Conservation (phyloP, 148 eudicot species). For the Silene latifolia region DNA sequence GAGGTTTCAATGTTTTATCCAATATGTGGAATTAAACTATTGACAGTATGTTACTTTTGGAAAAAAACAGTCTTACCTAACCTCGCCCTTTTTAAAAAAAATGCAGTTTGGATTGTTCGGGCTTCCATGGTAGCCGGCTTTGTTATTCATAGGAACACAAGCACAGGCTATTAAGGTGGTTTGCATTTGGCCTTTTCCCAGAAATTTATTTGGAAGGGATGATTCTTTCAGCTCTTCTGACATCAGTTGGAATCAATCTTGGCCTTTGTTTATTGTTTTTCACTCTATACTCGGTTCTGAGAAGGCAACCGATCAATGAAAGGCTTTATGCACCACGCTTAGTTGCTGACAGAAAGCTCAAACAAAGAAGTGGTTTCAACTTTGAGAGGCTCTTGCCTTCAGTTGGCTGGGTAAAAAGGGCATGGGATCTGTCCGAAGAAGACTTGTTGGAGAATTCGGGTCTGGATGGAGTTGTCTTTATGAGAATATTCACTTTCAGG, state of each 20-base stretch:
- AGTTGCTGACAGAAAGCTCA: constrained; percentile 50
- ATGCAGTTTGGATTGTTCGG: constrained; percentile 10
- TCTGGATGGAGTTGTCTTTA: constrained; percentile 74
- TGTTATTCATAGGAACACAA: background rate
- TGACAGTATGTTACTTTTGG: too few species aligned
- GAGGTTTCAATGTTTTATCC: too few species aligned
- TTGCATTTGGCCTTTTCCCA: constrained; percentile 4
- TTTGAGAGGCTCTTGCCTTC: constrained; percentile 57
- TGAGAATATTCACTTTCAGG: constrained; percentile 70
- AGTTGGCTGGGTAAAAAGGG: constrained; percentile 63
- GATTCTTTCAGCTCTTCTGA: constrained; percentile 80
- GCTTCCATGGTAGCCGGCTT: background rate
- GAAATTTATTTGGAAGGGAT: constrained; percentile 29
- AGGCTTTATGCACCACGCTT: constrained; percentile 63
- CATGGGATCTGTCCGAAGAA: constrained; percentile 75
- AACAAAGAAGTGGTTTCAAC: constrained; percentile 41
- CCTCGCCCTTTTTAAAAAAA: constrained; percentile 7
- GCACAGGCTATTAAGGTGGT: constrained; percentile 4
- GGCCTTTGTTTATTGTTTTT: constrained; percentile 59
- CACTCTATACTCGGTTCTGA: constrained; percentile 58
- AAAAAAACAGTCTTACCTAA: background rate
- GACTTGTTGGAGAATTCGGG: constrained; percentile 61
- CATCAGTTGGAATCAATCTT: constrained; percentile 82
- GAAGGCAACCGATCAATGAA: constrained; percentile 58
- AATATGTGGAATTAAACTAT: too few species aligned